phyloP scores from a whole-genome alignment of 345 rosid genomes.

The Linum usitatissimum region DNA sequence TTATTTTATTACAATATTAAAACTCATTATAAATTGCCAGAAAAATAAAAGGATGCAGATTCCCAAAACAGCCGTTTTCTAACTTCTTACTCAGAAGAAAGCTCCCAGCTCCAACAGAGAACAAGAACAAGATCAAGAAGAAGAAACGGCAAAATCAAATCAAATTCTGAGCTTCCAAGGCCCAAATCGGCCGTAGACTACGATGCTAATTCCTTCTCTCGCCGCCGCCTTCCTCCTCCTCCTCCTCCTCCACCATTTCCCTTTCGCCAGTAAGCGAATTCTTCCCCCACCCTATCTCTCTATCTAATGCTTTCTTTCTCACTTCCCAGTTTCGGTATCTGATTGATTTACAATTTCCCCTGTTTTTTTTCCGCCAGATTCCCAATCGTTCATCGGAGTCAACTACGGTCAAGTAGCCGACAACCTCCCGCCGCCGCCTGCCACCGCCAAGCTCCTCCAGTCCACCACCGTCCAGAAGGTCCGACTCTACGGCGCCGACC shows the following conservation, averaged over 20 bases:
- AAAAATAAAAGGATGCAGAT: too few species aligned
- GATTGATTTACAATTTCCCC: background rate
- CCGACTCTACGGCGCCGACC: conserved; percentile 77
- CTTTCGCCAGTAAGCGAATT: conserved; percentile 1
- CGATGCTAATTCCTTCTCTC: background rate
- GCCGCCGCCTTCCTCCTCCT: conserved; percentile 1
- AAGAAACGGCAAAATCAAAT: too few species aligned
- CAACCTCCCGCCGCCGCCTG: conserved; percentile 77
- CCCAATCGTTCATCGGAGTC: conserved; percentile 69
- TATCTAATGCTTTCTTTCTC: background rate
- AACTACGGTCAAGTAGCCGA: conserved; percentile 88
- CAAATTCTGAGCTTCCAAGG: too few species aligned
- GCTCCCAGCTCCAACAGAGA: too few species aligned
- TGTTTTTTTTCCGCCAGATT: conserved; percentile 23
- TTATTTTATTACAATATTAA: too few species aligned
- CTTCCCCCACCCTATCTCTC: background rate
- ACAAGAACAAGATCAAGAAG: too few species aligned
- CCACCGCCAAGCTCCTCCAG: conserved; percentile 73
- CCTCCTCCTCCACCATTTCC: conserved; percentile 2
- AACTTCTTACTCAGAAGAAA: too few species aligned
- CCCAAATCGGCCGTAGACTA: background rate
- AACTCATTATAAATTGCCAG: too few species aligned
- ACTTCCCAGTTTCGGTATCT: background rate
- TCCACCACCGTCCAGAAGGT: conserved; percentile 62
- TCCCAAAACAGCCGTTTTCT: too few species aligned